Evolutionary conservation across 768 basidiomycete species (phyloP).

Genomic region (Boletus barrowsii): DNA sequence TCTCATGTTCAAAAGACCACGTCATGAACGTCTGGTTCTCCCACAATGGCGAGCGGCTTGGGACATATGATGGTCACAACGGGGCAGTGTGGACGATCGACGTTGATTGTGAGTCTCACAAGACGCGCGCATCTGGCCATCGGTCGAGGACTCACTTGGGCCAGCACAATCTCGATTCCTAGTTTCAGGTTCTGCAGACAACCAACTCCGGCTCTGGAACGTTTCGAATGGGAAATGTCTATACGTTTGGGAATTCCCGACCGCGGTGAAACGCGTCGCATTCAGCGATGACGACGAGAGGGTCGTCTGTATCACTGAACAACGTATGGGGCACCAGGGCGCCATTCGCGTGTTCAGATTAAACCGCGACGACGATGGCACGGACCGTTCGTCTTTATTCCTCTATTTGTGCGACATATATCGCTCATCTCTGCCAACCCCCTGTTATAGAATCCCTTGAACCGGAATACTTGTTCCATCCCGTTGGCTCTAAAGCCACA

Average conservation of each 20-base stretch:
- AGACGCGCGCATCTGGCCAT: not conserved
- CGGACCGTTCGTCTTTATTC: constrained; percentile 58
- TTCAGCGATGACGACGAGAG: constrained; percentile 84
- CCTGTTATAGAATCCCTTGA: constrained; percentile 62
- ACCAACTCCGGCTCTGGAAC: constrained; percentile 86
- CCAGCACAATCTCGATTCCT: constrained; percentile 81
- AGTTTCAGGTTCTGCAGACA: constrained; percentile 92
- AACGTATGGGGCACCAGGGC: constrained; percentile 91
- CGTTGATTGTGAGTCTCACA: constrained; percentile 74
- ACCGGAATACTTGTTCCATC: constrained; percentile 76
- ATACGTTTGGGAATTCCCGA: constrained; percentile 96
- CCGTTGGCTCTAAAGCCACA: constrained; percentile 93
- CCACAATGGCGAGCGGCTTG: constrained; percentile 94
- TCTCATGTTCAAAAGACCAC: constrained; percentile 94
- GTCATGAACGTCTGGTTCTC: constrained; percentile 96
- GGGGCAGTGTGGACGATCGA: constrained; percentile 97
- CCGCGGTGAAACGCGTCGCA: constrained; percentile 92
- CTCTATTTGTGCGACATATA: not conserved
- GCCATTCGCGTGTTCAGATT: constrained; percentile 89
- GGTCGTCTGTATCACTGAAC: constrained; percentile 93
- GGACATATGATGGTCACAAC: constrained; percentile 95
- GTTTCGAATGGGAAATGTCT: constrained; percentile 89
- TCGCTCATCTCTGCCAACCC: constrained; percentile 1
- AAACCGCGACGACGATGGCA: constrained; percentile 78
- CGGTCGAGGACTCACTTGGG: not conserved